Percentiles rank a stretch among this genome's conserved stretches.
Conservation (phyloP, 495 filamentous ascomycete genomes). For the Neurospora sp. region DNA sequence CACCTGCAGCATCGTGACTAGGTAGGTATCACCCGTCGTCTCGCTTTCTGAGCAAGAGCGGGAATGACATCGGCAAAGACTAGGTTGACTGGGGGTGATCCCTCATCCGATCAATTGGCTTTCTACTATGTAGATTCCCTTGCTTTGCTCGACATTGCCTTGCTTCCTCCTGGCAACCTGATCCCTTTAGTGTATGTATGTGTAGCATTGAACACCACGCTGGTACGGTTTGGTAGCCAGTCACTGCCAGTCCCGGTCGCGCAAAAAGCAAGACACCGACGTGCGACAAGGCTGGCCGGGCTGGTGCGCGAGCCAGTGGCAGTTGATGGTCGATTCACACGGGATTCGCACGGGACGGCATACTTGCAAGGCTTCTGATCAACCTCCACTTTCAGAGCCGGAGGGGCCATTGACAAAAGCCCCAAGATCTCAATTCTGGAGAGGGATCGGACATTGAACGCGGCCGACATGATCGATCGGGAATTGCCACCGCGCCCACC, state of each 20-base stretch:
- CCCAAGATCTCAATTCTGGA: neutral
- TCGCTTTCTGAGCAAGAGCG: neutral
- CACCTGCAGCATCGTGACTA: neutral
- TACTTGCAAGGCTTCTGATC: neutral
- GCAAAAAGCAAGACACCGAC: neutral
- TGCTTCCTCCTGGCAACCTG: too few species aligned
- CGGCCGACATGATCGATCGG: neutral
- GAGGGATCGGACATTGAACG: neutral
- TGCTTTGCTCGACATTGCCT: too few species aligned
- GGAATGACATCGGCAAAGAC: too few species aligned
- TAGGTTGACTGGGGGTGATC: too few species aligned
- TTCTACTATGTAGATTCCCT: too few species aligned
- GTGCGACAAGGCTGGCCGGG: too few species aligned
- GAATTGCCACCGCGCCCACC: neutral
- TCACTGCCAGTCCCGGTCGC: neutral
- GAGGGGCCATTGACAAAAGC: neutral
- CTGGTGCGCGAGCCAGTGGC: neutral
- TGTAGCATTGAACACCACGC: too few species aligned
- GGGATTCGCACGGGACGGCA: neutral
- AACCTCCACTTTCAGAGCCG: neutral
- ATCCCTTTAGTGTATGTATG: too few species aligned
- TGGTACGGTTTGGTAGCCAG: neutral
- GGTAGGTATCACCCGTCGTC: neutral
- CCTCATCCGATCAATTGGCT: too few species aligned
- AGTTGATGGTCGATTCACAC: neutral